Evolutionary conservation across 768 basidiomycete species (phyloP).

Genomic region (Suillus discolor): DNA sequence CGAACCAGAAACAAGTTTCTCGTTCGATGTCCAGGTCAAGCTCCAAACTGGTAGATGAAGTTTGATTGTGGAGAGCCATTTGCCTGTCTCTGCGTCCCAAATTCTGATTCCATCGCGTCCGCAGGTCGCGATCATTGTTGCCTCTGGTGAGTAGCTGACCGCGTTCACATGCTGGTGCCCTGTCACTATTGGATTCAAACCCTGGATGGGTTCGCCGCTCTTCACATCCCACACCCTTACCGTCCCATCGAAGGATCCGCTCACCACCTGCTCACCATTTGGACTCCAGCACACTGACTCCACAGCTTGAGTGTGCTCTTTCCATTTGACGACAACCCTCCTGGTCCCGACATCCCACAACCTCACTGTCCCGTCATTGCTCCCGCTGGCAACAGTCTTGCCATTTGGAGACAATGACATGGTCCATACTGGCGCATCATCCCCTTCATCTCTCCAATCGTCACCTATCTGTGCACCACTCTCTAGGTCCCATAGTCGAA

Average conservation of each 20-base stretch:
- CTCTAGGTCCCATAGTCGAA: conserved; percentile 17
- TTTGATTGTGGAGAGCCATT: not conserved
- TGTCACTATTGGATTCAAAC: not conserved
- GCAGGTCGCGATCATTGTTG: not conserved
- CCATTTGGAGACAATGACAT: not conserved
- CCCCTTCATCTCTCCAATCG: conserved; percentile 10
- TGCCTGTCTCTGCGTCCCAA: not conserved
- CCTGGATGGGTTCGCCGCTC: not conserved
- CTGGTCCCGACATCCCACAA: not conserved
- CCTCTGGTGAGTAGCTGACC: not conserved
- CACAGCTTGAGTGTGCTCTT: not conserved
- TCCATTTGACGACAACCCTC: not conserved
- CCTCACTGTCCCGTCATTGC: not conserved
- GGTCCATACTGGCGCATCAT: not conserved
- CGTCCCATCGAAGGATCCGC: conserved; percentile 14
- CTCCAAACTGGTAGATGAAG: not conserved
- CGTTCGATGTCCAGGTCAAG: too few relatives aligned
- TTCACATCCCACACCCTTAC: conserved; percentile 2
- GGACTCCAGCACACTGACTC: not conserved
- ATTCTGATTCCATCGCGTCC: not conserved
- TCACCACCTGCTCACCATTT: conserved; percentile 17
- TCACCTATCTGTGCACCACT: conserved; percentile 28
- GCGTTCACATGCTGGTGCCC: not conserved
- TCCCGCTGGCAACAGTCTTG: not conserved
- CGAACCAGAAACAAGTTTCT: too few relatives aligned